Conservation (phyloP, 2,329 filamentous ascomycete genomes). For the Aspergillus fischeri region DNA sequence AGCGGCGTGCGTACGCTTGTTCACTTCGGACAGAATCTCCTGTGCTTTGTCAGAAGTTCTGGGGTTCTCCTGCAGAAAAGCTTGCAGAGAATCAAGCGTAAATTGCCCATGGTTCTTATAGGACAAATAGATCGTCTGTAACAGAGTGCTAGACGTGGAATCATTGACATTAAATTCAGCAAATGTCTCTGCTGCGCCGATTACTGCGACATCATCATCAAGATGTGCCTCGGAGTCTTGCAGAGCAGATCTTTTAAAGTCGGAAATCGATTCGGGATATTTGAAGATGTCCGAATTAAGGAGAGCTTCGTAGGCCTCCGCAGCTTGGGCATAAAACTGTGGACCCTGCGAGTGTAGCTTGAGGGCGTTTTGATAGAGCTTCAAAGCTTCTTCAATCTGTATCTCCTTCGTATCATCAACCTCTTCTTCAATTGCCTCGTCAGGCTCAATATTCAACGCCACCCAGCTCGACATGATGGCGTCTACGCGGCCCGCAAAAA, state of each 20-base stretch:
- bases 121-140: slow-evolving; percentile 85
- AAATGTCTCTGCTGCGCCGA: slow-evolving; percentile 24
- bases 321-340: slow-evolving; percentile 68
- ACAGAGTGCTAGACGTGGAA: slow-evolving; percentile 71
- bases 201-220: slow-evolving; percentile 30
- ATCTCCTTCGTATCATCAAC: slow-evolving; percentile 93
- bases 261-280: slow-evolving; percentile 80
- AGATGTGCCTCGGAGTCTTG: slow-evolving; percentile 43
- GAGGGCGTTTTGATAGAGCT: slow-evolving; percentile 85
- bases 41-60: slow-evolving; percentile 13
- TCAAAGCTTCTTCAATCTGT: slow-evolving; percentile 94
- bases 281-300: slow-evolving; percentile 92
- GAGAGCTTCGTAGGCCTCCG: slow-evolving; percentile 74
- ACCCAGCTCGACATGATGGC: slow-evolving; percentile 61
- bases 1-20: slow-evolving; percentile 39
- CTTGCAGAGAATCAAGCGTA: slow-evolving; percentile 67
- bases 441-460: slow-evolving; percentile 89
- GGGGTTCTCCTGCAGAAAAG: slow-evolving; percentile 38
- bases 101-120: slow-evolving; percentile 97
- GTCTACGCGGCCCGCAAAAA: slow-evolving; percentile 11
- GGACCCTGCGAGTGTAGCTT: slow-evolving; percentile 88
- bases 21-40: slow-evolving; percentile 18
- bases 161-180: slow-evolving; percentile 62
- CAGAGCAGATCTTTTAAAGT: slow-evolving; percentile 68
- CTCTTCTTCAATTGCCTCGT: slow-evolving; percentile 85